phyloP scores from a whole-genome alignment of 345 rosid genomes.

The Rhizophora mangle region DNA sequence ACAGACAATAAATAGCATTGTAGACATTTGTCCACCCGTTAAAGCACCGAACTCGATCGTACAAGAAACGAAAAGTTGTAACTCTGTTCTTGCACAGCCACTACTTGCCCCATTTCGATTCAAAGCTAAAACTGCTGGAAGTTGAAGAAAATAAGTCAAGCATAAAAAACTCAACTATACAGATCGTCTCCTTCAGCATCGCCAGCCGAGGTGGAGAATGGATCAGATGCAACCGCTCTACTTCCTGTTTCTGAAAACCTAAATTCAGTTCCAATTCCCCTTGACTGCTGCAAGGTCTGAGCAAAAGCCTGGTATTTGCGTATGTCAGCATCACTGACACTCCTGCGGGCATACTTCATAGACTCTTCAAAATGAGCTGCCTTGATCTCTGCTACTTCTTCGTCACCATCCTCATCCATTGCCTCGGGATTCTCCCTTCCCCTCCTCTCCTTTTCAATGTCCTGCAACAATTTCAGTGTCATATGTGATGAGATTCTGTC shows the following conservation, averaged over 20 bases:
- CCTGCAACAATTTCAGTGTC: constrained; percentile 17
- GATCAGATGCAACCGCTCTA: constrained; percentile 29
- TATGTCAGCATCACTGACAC: constrained; percentile 46
- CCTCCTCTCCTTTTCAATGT: constrained; percentile 45
- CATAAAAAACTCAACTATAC: constrained; percentile 28
- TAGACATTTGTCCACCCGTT: no score
- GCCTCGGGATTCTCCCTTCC: constrained; percentile 37
- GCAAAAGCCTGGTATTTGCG: constrained; percentile 43
- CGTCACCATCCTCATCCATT: constrained; percentile 56
- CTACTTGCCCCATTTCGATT: not conserved
- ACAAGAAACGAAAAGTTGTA: not conserved
- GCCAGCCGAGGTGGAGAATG: constrained; percentile 33
- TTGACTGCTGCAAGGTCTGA: constrained; percentile 47
- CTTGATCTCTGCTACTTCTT: constrained; percentile 47
- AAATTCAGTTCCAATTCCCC: constrained; percentile 43
- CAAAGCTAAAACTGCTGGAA: not conserved
- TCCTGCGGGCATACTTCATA: constrained; percentile 48
- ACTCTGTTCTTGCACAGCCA: not conserved
- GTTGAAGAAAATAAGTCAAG: not conserved
- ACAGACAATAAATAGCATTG: no score
- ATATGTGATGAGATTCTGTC: not conserved
- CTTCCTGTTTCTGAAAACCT: constrained; percentile 30
- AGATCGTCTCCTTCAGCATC: constrained; percentile 43
- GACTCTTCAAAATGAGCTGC: constrained; percentile 52
- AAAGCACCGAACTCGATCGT: constrained; percentile 2